Conservation (phyloP, 306 rosid genomes). For the Gastrolobium villosum region DNA sequence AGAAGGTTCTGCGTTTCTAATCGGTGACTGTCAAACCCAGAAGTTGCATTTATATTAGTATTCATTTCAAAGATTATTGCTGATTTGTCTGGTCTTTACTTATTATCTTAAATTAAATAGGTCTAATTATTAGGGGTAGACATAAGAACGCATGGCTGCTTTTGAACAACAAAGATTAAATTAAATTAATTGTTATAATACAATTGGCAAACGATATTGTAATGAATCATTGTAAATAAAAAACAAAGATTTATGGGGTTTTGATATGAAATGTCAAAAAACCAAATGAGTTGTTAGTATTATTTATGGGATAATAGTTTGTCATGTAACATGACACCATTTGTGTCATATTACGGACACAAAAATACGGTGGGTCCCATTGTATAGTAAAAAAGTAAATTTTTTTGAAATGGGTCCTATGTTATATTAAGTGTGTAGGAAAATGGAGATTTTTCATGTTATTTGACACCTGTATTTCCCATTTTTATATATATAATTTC, state of each 20-base stretch:
- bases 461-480: no score
- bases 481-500: not conserved
- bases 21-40: no score
- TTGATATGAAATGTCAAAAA: constrained; percentile 21
- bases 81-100: not conserved
- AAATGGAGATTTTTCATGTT: no score
- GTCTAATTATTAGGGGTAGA: not conserved
- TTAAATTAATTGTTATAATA: not conserved
- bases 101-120: not conserved
- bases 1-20: no score
- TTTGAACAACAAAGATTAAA: not conserved
- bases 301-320: no score
- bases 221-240: not conserved
- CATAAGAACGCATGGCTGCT: constrained; percentile 2
- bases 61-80: not conserved
- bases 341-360: no score
- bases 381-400: no score
- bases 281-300: constrained; percentile 15
- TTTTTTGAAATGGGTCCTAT: no score
- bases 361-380: no score
- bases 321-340: no score
- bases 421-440: no score
- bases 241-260: not conserved
- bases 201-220: not conserved
- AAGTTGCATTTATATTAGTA: no score